Evolutionary conservation across 2,329 filamentous ascomycete genomes (phyloP).

Genomic region (Penicillium decumbens): DNA sequence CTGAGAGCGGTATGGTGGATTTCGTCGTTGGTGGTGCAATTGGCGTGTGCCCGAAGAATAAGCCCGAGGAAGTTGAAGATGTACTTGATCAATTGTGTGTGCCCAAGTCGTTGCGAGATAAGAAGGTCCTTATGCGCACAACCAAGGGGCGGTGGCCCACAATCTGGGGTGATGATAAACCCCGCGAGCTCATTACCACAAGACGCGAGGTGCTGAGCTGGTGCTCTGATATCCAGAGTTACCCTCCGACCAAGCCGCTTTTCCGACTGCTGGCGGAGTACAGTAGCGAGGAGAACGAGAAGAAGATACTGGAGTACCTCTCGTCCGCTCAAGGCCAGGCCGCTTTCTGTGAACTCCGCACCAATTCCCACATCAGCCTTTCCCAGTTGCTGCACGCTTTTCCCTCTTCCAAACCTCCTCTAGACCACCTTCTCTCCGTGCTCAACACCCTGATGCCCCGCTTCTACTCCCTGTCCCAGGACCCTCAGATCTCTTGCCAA

Average conservation of each 20-base stretch:
- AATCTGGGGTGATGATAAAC: conserved; percentile 88
- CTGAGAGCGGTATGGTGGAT: conserved; percentile 72
- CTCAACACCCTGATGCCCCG: conserved; percentile 90
- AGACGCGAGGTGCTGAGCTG: conserved; percentile 88
- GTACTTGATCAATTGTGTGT: conserved; percentile 77
- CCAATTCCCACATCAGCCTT: conserved; percentile 78
- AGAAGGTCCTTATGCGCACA: conserved; percentile 74
- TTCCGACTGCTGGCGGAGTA: conserved; percentile 83
- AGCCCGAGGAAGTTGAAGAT: conserved; percentile 69
- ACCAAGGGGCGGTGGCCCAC: conserved; percentile 86
- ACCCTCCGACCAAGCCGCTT: conserved; percentile 81
- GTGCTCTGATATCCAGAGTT: conserved; percentile 91
- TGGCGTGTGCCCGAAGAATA: conserved; percentile 86
- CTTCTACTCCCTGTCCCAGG: conserved; percentile 97
- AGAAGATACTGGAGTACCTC: conserved; percentile 80
- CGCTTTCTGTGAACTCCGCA: conserved; percentile 89
- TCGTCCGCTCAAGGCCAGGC: conserved; percentile 87
- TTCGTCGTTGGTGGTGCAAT: conserved; percentile 97
- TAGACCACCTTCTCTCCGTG: conserved; percentile 73
- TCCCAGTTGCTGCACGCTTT: conserved; percentile 86
- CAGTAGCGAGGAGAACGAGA: conserved; percentile 73
- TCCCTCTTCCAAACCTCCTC: conserved; percentile 80
- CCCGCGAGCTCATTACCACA: conserved; percentile 83
- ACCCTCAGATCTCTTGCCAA: conserved; percentile 74
- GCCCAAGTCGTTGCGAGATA: conserved; percentile 77